phyloP scores from a whole-genome alignment of 2,329 filamentous ascomycete genomes.

The Ceratocystis variospora region DNA sequence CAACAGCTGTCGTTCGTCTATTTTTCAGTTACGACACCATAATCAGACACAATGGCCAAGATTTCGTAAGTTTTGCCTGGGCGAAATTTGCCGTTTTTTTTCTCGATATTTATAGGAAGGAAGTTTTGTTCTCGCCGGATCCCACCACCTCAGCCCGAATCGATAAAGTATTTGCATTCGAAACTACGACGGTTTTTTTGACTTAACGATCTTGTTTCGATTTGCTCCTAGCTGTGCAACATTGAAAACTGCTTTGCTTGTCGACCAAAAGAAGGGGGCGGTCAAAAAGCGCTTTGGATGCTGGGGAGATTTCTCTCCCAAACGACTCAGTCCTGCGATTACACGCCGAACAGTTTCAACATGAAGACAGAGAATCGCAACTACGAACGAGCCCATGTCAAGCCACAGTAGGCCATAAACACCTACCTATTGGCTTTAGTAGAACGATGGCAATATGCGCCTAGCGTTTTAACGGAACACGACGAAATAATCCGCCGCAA shows the following conservation, averaged over 20 bases:
- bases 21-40: conserved; percentile 22
- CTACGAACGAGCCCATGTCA: no score
- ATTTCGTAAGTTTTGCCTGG: conserved; percentile 39
- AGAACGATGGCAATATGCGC: neutral
- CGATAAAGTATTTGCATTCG: neutral
- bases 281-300: neutral
- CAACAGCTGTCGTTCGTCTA: conserved; percentile 18
- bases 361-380: no score
- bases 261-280: neutral
- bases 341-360: no score
- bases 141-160: neutral
- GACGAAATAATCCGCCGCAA: conserved; percentile 8
- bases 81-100: conserved; percentile 13
- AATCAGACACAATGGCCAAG: conserved; percentile 48
- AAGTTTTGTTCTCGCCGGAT: conserved; percentile 8
- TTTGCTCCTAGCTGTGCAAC: neutral
- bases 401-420: neutral
- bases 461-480: neutral
- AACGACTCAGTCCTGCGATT: neutral
- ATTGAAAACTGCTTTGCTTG: neutral
- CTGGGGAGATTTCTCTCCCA: neutral
- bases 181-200: neutral
- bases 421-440: neutral
- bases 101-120: neutral
- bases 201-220: neutral